Percentiles rank a stretch among this genome's conserved stretches.
Conservation (phyloP, 306 rosid species). For the Erythrophleum fordii region DNA sequence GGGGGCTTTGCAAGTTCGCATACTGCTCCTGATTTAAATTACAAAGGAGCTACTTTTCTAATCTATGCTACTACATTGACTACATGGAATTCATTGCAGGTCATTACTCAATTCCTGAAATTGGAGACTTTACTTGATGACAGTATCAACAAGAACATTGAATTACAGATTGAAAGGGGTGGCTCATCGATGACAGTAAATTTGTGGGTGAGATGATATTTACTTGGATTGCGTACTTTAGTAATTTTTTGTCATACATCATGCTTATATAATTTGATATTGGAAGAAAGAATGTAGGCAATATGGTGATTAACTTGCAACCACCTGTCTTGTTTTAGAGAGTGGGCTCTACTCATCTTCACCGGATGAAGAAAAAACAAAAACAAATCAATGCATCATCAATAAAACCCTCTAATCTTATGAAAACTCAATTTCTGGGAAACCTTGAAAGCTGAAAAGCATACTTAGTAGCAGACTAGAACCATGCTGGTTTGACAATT, state of each 20-base stretch:
- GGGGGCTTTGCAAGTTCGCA: not conserved
- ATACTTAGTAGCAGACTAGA: not conserved
- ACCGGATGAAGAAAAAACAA: constrained; percentile 23
- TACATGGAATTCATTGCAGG: constrained; percentile 57
- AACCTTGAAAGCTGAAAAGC: not conserved
- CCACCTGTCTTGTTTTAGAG: constrained; percentile 36
- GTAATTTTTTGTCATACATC: constrained; percentile 28
- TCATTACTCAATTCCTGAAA: constrained; percentile 83
- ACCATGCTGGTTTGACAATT: not conserved
- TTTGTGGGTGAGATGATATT: constrained; percentile 62
- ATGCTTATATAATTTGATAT: constrained; percentile 29
- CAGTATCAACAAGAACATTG: constrained; percentile 69
- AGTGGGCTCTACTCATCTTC: constrained; percentile 19
- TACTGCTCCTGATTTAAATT: constrained; percentile 5
- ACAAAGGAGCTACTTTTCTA: constrained; percentile 7
- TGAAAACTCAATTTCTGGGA: not conserved
- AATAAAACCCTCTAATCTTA: constrained; percentile 13
- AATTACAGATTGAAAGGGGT: constrained; percentile 86
- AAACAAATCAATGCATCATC: constrained; percentile 17
- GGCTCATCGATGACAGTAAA: constrained; percentile 62
- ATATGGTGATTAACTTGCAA: too few relatives aligned
- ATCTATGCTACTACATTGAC: constrained; percentile 25
- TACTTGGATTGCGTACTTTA: constrained; percentile 24
- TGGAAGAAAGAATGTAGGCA: constrained; percentile 27
- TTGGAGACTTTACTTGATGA: constrained; percentile 89